phyloP scores from a whole-genome alignment of 352 stramenopile genomes.

The Phytophthora fragariae region DNA sequence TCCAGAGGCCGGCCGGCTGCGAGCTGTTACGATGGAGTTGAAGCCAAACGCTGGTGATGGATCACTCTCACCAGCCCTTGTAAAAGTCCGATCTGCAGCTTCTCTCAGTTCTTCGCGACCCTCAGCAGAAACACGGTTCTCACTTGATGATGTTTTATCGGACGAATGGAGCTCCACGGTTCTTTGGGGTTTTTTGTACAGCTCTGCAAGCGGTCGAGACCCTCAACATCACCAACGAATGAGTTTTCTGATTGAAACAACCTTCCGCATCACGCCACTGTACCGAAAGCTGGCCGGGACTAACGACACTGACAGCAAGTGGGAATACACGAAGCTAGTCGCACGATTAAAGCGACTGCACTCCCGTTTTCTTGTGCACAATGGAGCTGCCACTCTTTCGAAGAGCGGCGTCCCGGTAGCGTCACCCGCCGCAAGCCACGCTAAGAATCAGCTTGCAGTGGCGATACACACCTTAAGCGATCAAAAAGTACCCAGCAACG shows the following conservation, averaged over 20 bases:
- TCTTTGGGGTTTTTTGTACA: constrained; percentile 79
- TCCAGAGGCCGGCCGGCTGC: constrained; percentile 8
- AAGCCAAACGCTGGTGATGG: not conserved
- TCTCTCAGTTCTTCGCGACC: constrained; percentile 8
- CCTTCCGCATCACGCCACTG: constrained; percentile 58
- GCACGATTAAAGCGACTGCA: constrained; percentile 17
- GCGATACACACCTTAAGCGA: constrained; percentile 23
- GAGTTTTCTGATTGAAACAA: constrained; percentile 68
- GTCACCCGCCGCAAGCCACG: constrained; percentile 21
- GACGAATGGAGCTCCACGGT: constrained; percentile 78
- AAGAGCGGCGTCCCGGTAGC: constrained; percentile 28
- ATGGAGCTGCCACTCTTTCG: constrained; percentile 11
- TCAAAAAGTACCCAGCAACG: constrained; percentile 4
- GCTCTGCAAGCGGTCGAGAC: constrained; percentile 28
- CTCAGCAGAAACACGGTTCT: constrained; percentile 25
- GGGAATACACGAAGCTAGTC: constrained; percentile 6
- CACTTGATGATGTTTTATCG: constrained; percentile 63
- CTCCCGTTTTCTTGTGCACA: constrained; percentile 25
- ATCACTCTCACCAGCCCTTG: not conserved
- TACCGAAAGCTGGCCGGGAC: constrained; percentile 24
- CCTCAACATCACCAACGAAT: constrained; percentile 56
- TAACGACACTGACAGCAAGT: constrained; percentile 8
- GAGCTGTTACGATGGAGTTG: constrained; percentile 22
- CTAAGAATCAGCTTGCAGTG: constrained; percentile 30
- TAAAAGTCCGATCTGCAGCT: constrained; percentile 16